Conservation (phyloP, 306 rosid genomes). For the Luffa acutangula region DNA sequence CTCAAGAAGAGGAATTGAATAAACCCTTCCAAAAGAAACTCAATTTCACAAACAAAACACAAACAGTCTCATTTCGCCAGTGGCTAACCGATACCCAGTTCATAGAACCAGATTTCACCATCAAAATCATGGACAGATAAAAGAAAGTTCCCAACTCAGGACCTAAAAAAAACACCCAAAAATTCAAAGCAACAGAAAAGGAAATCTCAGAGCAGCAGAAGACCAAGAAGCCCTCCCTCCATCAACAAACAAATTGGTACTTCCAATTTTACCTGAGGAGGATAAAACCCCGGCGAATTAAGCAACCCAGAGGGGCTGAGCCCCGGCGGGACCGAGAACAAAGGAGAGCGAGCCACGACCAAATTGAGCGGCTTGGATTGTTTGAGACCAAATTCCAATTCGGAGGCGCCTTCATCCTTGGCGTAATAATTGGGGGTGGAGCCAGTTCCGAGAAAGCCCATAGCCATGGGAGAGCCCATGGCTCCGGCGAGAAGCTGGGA, state of each 20-base stretch:
- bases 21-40: not conserved
- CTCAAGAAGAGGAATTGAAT: not conserved
- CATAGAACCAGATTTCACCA: not conserved
- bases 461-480: slow-evolving; percentile 84
- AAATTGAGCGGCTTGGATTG: slow-evolving; percentile 78
- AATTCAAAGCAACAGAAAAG: not conserved
- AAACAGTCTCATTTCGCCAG: not conserved
- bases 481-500: slow-evolving; percentile 98
- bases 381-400: slow-evolving; percentile 48
- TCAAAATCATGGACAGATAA: not conserved
- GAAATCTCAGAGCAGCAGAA: not conserved
- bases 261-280: slow-evolving; percentile 55
- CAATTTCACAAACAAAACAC: not conserved
- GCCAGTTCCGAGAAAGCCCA: slow-evolving; percentile 13
- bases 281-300: slow-evolving; percentile 86
- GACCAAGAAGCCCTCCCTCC: not conserved
- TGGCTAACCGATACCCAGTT: not conserved
- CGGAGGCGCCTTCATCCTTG: slow-evolving; percentile 28
- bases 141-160: not conserved
- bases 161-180: not conserved
- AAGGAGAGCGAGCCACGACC: slow-evolving; percentile 57
- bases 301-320: slow-evolving; percentile 85
- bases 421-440: slow-evolving; percentile 20
- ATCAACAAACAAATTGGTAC: not conserved
- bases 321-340: slow-evolving; percentile 77